Conservation (phyloP, 2,329 filamentous ascomycete genomes). For the Sclerotiophoma versabilis region DNA sequence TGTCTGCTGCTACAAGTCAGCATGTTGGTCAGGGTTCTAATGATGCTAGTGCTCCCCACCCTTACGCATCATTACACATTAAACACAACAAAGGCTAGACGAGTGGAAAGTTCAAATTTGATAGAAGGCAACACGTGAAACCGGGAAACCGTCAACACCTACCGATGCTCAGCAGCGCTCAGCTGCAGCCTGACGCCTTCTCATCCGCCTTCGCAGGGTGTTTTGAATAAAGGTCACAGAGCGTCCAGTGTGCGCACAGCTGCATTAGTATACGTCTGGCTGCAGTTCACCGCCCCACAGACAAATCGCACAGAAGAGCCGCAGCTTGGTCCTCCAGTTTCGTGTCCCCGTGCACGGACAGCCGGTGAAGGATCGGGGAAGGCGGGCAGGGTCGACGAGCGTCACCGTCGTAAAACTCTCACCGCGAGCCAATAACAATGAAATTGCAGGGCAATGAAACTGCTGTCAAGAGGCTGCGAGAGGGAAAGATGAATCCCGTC, state of each 20-base stretch:
- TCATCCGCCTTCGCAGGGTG: slow-evolving; percentile 23
- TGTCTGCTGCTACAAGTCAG: slow-evolving; percentile 37
- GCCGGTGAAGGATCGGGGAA: slow-evolving; percentile 34
- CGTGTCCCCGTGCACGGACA: slow-evolving; percentile 10
- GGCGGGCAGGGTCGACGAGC: slow-evolving; percentile 20
- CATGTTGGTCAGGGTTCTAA: no score
- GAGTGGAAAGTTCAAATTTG: neutral
- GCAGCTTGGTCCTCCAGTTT: slow-evolving; percentile 8
- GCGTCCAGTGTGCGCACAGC: slow-evolving; percentile 32
- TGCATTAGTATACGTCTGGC: slow-evolving; percentile 45
- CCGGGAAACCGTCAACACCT: slow-evolving; percentile 17
- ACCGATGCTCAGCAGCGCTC: slow-evolving; percentile 24
- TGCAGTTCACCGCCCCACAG: slow-evolving; percentile 38
- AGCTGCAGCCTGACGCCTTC: slow-evolving; percentile 44
- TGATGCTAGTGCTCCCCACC: neutral
- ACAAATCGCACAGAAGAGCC: slow-evolving; percentile 12
- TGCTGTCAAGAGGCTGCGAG: slow-evolving; percentile 2
- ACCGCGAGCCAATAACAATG: slow-evolving; percentile 2
- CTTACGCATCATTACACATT: neutral
- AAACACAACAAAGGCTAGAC: neutral
- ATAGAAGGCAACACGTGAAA: slow-evolving; percentile 4
- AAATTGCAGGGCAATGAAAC: neutral
- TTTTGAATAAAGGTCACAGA: slow-evolving; percentile 24
- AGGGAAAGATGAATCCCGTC: neutral
- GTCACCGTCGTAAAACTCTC: slow-evolving; percentile 5